Evolutionary conservation across 768 basidiomycete genomes (phyloP).

Genomic region (Leccinum fibrillosum): DNA sequence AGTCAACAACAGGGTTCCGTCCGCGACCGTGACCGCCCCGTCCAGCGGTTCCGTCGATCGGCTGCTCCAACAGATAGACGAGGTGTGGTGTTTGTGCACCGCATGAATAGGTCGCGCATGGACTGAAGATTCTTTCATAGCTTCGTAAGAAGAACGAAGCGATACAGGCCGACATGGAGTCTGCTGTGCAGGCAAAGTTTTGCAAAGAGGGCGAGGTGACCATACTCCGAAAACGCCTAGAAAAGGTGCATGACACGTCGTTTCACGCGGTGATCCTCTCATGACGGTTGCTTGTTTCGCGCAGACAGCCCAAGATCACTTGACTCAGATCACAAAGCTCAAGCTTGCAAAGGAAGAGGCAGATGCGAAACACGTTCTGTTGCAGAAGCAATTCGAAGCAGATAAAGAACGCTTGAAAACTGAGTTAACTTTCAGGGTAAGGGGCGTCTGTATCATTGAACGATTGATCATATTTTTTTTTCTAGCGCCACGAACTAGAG

Average conservation of each 20-base stretch:
- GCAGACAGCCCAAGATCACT: slow-evolving; percentile 60
- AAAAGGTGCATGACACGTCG: slow-evolving; percentile 46
- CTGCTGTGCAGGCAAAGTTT: slow-evolving; percentile 48
- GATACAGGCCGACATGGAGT: slow-evolving; percentile 44
- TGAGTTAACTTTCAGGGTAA: slow-evolving; percentile 66
- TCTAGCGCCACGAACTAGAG: slow-evolving; percentile 68
- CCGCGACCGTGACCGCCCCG: not conserved
- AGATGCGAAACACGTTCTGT: slow-evolving; percentile 50
- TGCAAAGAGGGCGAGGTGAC: slow-evolving; percentile 70
- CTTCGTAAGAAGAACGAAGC: slow-evolving; percentile 47
- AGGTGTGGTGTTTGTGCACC: slow-evolving; percentile 37
- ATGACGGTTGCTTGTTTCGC: not conserved
- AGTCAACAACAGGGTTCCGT: slow-evolving; percentile 2
- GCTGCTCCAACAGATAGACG: slow-evolving; percentile 39
- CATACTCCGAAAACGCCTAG: slow-evolving; percentile 61
- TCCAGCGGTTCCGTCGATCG: slow-evolving; percentile 10
- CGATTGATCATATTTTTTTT: slow-evolving; percentile 11
- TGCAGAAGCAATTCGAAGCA: slow-evolving; percentile 61
- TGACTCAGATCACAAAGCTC: slow-evolving; percentile 51
- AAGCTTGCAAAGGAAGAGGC: slow-evolving; percentile 59
- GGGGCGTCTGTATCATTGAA: slow-evolving; percentile 12
- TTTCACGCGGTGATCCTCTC: not conserved
- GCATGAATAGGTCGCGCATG: slow-evolving; percentile 9
- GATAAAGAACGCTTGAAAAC: slow-evolving; percentile 71
- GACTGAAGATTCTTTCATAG: slow-evolving; percentile 32